A percentile compares a stretch with the other conserved stretches of the same genome.
Evolutionary conservation across 2,329 filamentous ascomycete species (phyloP).

Genomic region (Verticillium nubilum): DNA sequence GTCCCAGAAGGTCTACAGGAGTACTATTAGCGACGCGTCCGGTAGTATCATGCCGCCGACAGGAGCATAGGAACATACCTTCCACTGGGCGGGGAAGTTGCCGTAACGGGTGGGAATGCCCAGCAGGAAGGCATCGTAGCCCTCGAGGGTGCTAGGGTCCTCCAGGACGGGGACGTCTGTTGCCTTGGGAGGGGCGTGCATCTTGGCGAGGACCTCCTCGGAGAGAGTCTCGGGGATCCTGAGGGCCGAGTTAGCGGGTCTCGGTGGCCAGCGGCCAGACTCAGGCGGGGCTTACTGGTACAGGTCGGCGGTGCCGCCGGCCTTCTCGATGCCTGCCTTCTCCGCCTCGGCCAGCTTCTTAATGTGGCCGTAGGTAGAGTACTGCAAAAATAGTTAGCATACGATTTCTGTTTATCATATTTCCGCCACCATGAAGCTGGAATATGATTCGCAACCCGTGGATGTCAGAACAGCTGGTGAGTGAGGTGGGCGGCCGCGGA

Average conservation of each 20-base stretch:
- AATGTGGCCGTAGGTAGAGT: slow-evolving; percentile 94
- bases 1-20: slow-evolving; percentile 67
- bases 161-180: slow-evolving; percentile 59
- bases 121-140: slow-evolving; percentile 81
- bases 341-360: slow-evolving; percentile 79
- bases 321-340: slow-evolving; percentile 82
- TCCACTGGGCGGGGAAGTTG: slow-evolving; percentile 97
- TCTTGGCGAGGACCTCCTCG: slow-evolving; percentile 78
- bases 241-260: slow-evolving; percentile 2
- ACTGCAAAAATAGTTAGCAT: slow-evolving; percentile 42
- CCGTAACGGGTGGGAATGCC: slow-evolving; percentile 95
- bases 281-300: slow-evolving; percentile 58
- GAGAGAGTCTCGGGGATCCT: slow-evolving; percentile 82
- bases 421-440: neutral
- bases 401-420: neutral
- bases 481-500: neutral
- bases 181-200: slow-evolving; percentile 80
- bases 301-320: slow-evolving; percentile 75
- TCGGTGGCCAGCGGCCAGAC: neutral
- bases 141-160: slow-evolving; percentile 53
- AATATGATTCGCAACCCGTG: neutral
- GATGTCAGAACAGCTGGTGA: neutral
- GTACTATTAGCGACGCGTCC: neutral
- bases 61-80: slow-evolving; percentile 34
- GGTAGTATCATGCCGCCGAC: neutral